Evolutionary conservation across 1,284 basidiomycete species (phyloP).

Genomic region (Leccinum pachyderme): DNA sequence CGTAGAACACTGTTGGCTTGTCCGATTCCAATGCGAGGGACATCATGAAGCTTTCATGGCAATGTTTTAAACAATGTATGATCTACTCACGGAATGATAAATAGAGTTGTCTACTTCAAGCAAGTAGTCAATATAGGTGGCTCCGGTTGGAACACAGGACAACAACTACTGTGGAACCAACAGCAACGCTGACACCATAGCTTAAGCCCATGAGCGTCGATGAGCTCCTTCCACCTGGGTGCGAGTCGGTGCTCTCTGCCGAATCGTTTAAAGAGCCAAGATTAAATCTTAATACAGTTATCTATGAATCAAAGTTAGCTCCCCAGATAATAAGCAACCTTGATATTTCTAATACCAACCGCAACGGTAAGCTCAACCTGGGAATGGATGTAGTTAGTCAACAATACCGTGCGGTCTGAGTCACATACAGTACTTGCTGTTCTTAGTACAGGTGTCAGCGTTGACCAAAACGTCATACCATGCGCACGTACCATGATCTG

Average conservation of each 20-base stretch:
- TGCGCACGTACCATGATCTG: conserved; percentile 61
- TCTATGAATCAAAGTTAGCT: conserved; percentile 41
- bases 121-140: not conserved
- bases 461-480: not conserved
- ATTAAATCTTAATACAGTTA: conserved; percentile 61
- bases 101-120: conserved; percentile 79
- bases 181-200: conserved; percentile 69
- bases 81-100: conserved; percentile 40
- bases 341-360: conserved; percentile 39
- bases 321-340: not conserved
- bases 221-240: no score
- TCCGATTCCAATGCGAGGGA: conserved; percentile 65
- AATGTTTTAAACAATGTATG: not conserved
- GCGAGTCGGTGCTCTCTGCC: no score
- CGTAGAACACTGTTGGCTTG: conserved; percentile 52
- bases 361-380: conserved; percentile 75
- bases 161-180: conserved; percentile 86
- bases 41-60: conserved; percentile 52
- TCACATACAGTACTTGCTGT: conserved; percentile 67
- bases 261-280: no score
- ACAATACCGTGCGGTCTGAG: not conserved
- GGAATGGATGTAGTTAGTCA: conserved; percentile 2
- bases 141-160: not conserved
- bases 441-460: conserved; percentile 39
- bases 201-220: no score